These are phyloP conservation scores for Gnaphalium uliginosum DNA, from an alignment of 129 eudicot species.

Conservation along the genomic window DNA sequence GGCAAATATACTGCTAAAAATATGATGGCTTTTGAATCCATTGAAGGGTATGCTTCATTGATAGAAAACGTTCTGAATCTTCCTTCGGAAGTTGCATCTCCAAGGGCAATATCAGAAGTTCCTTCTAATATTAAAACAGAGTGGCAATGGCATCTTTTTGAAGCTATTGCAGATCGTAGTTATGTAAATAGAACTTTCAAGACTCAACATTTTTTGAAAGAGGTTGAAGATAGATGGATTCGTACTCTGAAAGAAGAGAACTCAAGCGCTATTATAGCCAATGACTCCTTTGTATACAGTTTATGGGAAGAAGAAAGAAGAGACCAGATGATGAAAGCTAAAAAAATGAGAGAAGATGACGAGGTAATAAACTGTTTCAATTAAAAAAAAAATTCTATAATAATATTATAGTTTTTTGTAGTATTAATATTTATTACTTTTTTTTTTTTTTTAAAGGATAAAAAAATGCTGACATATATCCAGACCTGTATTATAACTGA, in stretches of 20 bases:
- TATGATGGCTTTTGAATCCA: constrained; percentile 66
- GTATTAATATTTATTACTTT: neutral
- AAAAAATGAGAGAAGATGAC: constrained; percentile 74
- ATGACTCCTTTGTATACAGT: constrained; percentile 51
- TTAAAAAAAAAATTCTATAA: neutral
- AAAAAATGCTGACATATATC: neutral
- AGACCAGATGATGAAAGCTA: constrained; percentile 38
- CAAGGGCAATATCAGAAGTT: constrained; percentile 54
- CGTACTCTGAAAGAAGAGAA: constrained; percentile 33
- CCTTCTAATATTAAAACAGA: constrained; percentile 51
- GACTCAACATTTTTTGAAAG: constrained; percentile 36
- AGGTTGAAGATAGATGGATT: constrained; percentile 53
- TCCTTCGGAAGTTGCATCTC: constrained; percentile 84
- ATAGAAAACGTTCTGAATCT: constrained; percentile 58
- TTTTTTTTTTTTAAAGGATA: neutral
- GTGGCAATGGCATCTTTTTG: constrained; percentile 84
- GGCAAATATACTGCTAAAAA: constrained; percentile 72
- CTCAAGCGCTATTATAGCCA: constrained; percentile 26
- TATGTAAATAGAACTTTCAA: constrained; percentile 40
- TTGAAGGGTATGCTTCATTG: constrained; percentile 76
- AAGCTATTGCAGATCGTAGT: constrained; percentile 32
- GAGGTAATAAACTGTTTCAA: constrained; percentile 43
- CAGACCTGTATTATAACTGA: neutral
- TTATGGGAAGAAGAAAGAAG: constrained; percentile 86
- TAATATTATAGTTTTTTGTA: neutral